These are phyloP conservation scores for Colletotrichum sp. DNA, from an alignment of 2,329 filamentous ascomycete species.

Conservation along the genomic window DNA sequence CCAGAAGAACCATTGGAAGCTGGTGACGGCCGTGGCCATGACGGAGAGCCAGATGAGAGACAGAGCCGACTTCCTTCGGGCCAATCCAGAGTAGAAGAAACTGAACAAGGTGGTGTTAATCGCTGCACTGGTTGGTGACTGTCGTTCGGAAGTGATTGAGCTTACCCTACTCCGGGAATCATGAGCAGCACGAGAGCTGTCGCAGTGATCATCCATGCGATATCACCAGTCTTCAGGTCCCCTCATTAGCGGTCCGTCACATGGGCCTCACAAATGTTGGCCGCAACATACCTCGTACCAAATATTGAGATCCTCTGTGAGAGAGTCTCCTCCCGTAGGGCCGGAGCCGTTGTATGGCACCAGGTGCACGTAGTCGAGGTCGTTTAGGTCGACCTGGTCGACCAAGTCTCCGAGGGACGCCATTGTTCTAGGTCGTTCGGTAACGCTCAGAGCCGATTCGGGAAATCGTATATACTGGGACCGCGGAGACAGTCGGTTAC, in stretches of 20 bases:
- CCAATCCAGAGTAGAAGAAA: constrained; percentile 93
- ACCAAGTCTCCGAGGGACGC: constrained; percentile 31
- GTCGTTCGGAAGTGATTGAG: not conserved
- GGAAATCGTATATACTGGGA: not conserved
- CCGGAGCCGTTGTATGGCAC: constrained; percentile 69
- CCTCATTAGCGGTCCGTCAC: constrained; percentile 17
- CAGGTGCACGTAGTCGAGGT: constrained; percentile 48
- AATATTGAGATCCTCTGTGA: constrained; percentile 74
- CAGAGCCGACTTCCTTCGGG: constrained; percentile 85
- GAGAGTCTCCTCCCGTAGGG: constrained; percentile 70
- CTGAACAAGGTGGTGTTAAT: constrained; percentile 31
- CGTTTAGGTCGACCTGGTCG: constrained; percentile 41
- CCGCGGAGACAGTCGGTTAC: not conserved
- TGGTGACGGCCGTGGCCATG: constrained; percentile 83
- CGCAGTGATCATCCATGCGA: constrained; percentile 82
- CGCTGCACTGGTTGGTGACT: not conserved
- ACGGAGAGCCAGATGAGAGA: constrained; percentile 90
- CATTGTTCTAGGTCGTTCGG: not conserved
- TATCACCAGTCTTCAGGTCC: constrained; percentile 71
- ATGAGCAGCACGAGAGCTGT: constrained; percentile 88
- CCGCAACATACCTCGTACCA: constrained; percentile 70
- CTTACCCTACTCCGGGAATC: constrained; percentile 82
- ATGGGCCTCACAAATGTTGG: not conserved
- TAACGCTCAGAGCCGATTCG: constrained; percentile 5
- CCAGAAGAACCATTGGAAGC: constrained; percentile 97